Evolutionary conservation across 768 basidiomycete species (phyloP), one percentile per base, ranked within the genome.

Genomic region (Suillus ampliporus): DNA sequence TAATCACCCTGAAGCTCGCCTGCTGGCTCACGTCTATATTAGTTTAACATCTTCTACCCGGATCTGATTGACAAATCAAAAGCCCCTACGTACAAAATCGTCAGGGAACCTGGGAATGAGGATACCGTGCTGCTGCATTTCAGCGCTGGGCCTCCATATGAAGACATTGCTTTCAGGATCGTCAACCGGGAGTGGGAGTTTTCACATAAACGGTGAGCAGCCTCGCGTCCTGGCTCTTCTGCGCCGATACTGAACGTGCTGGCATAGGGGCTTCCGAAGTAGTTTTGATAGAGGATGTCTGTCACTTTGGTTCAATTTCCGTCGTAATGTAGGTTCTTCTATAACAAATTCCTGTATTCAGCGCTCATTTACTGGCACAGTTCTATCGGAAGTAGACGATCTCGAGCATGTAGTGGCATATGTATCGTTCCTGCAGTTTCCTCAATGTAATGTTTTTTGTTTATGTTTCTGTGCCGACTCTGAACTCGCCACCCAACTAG

Each of bases 181-280:
- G 97, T 99, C 62, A 94, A 97, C 70, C 86, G 94, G 59, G 95
- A 97, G 75, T 99, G 97, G 97, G 97, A 99, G 69, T 97, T 93
- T 76, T 96, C 94, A 43, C 96, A 99, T 72, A 97, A 97, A 81
- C 87, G 94, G 94, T 93, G 74, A 59, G 79, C 64, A 35, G 26
- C 26, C 64, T 58, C 54, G 14, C 43, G 19, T 54, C 26, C 51
- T 41, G 44, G 17, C 52, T 64, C 34, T 64, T 75, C 23, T 50
- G 31, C 65, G 61, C 64, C 63, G 38, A 53, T 69, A 31, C 72
- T 47, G 8, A 51, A 43, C 44, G 21, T 60, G 26, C 35, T 56
- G 54, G 53, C 26, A 51, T 51, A 97, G 95, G 65, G 97, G 97
- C 17, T 99, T 99, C 83, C 85, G 95, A 54, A 95, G 94, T 74